phyloP scores from a whole-genome alignment of 2,329 filamentous ascomycete species.

The Trichoderma harzianum region DNA sequence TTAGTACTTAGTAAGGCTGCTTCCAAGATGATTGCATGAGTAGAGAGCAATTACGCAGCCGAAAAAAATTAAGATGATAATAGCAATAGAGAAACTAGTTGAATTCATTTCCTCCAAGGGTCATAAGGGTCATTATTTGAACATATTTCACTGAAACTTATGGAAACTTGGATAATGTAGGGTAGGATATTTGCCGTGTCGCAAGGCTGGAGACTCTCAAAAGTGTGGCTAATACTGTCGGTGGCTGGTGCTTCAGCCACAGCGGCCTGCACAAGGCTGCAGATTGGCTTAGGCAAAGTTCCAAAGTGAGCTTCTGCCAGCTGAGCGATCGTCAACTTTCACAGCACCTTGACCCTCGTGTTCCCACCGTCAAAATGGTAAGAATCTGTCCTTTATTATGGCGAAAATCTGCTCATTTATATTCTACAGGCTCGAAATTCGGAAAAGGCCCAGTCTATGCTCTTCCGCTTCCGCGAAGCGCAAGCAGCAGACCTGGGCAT shows the following conservation, averaged over 20 bases:
- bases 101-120: background rate
- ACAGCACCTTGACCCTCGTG: background rate
- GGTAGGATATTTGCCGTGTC: background rate
- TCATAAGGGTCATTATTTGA: background rate
- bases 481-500: constrained; percentile 96
- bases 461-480: constrained; percentile 97
- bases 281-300: background rate
- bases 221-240: background rate
- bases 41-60: background rate
- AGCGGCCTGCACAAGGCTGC: background rate
- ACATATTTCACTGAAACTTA: background rate
- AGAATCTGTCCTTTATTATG: background rate
- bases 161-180: background rate
- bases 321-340: background rate
- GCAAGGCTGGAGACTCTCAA: background rate
- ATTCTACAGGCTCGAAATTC: constrained; percentile 78
- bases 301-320: background rate
- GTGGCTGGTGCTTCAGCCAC: constrained; percentile 12
- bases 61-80: background rate
- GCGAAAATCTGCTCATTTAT: background rate
- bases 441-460: constrained; percentile 99
- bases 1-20: background rate
- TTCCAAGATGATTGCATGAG: background rate
- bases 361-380: constrained; percentile 27
- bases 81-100: background rate